Evolutionary conservation across 2,329 filamentous ascomycete species (phyloP).

Genomic region (Colletotrichum tropicicola): DNA sequence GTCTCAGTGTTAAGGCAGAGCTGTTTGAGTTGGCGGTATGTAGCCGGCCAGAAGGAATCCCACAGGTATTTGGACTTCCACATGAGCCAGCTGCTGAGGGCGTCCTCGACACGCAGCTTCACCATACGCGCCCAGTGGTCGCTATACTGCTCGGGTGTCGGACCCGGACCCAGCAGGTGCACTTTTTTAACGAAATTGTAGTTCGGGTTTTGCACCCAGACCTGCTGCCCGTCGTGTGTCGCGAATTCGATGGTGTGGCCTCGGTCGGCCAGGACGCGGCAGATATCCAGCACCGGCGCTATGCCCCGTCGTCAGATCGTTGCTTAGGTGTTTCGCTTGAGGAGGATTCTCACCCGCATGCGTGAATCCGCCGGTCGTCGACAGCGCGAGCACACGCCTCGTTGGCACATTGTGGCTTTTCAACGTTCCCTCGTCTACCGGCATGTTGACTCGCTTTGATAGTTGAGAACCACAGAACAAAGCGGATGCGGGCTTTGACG

Average conservation of each 20-base stretch:
- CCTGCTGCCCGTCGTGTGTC: neutral
- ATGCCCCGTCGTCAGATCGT: constrained; percentile 38
- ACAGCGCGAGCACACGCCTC: too few relatives aligned
- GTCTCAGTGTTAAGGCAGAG: constrained; percentile 33
- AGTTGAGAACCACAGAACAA: too few relatives aligned
- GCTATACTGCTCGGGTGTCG: neutral
- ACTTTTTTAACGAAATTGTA: neutral
- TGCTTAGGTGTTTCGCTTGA: constrained; percentile 43
- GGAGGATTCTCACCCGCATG: constrained; percentile 37
- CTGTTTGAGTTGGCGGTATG: constrained; percentile 35
- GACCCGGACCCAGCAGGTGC: neutral
- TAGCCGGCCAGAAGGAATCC: constrained; percentile 47
- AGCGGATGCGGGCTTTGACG: too few relatives aligned
- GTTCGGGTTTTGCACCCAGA: neutral
- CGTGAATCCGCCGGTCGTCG: too few relatives aligned
- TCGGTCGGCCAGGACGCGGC: neutral
- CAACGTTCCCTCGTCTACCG: too few relatives aligned
- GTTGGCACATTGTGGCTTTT: too few relatives aligned
- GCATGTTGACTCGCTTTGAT: too few relatives aligned
- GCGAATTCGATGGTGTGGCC: constrained; percentile 1
- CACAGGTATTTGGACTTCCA: constrained; percentile 37
- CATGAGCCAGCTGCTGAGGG: constrained; percentile 34
- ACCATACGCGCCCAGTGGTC: neutral
- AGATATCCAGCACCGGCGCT: constrained; percentile 35
- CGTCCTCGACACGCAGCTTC: constrained; percentile 40